A percentile compares a stretch with the other conserved stretches of the same genome.
These are phyloP conservation scores for Pythium graminicola DNA, from an alignment of 352 stramenopile species.

Conservation along the genomic window DNA sequence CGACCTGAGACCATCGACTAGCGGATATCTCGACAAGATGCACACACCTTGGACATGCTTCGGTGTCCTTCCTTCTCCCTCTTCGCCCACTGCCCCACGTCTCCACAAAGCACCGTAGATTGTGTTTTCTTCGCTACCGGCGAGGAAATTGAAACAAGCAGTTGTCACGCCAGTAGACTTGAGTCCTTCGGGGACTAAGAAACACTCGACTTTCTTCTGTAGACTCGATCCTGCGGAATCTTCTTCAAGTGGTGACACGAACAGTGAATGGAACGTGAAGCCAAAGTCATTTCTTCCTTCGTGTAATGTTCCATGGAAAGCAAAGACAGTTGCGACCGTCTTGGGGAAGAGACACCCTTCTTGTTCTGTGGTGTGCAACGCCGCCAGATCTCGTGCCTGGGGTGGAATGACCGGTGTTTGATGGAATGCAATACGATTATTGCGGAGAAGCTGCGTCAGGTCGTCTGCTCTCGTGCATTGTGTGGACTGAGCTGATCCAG, in stretches of 20 bases:
- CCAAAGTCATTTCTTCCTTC: background rate
- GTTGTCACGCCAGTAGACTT: constrained; percentile 3
- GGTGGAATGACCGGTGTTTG: constrained; percentile 32
- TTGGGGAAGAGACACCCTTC: constrained; percentile 6
- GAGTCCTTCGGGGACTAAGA: constrained; percentile 36
- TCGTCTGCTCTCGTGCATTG: constrained; percentile 21
- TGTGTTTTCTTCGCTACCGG: constrained; percentile 27
- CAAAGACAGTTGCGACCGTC: constrained; percentile 19
- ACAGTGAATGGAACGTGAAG: constrained; percentile 4
- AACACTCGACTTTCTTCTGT: constrained; percentile 31
- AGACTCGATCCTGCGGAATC: background rate
- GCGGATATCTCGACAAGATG: constrained; percentile 43
- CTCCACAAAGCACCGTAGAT: constrained; percentile 45
- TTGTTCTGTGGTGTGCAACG: background rate
- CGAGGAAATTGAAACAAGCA: constrained; percentile 52
- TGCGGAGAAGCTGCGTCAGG: constrained; percentile 36
- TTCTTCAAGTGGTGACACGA: constrained; percentile 4
- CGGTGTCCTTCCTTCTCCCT: background rate
- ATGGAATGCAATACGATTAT: constrained; percentile 51
- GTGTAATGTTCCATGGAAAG: constrained; percentile 2
- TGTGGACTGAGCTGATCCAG: constrained; percentile 10
- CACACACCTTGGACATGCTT: constrained; percentile 34
- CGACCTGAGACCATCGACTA: constrained; percentile 43
- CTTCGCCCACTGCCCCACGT: background rate
- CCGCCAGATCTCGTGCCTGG: constrained; percentile 7